A percentile compares a stretch with the other conserved stretches of the same genome.
These are phyloP conservation scores for Candida vaughaniae DNA, from an alignment of 805 yeast species.

Conservation along the genomic window DNA sequence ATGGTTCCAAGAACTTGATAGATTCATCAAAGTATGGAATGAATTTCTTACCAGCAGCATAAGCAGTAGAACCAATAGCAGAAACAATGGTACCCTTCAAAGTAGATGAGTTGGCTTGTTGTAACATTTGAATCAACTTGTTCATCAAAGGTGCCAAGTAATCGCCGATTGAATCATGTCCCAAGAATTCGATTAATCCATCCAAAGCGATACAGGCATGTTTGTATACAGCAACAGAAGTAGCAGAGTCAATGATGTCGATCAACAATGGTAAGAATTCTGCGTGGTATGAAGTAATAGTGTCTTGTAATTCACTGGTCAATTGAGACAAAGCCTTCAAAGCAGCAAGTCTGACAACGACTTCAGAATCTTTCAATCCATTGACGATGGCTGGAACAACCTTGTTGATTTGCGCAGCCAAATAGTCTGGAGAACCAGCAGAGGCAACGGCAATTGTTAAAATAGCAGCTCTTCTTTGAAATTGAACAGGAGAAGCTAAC, in stretches of 20 bases:
- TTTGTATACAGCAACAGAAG: slow-evolving; percentile 79
- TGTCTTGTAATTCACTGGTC: slow-evolving; percentile 81
- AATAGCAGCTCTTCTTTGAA: slow-evolving; percentile 84
- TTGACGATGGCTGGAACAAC: slow-evolving; percentile 68
- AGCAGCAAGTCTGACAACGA: slow-evolving; percentile 82
- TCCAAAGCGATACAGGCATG: slow-evolving; percentile 90
- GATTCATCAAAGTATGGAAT: slow-evolving; percentile 83
- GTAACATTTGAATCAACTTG: slow-evolving; percentile 81
- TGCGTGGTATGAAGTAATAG: slow-evolving; percentile 81
- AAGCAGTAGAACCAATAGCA: slow-evolving; percentile 96
- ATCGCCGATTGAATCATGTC: slow-evolving; percentile 75
- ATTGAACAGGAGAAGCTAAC: slow-evolving; percentile 58
- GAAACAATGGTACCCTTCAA: slow-evolving; percentile 81
- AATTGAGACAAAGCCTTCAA: slow-evolving; percentile 75
- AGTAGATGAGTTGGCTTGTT: slow-evolving; percentile 69
- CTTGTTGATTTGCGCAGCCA: slow-evolving; percentile 70
- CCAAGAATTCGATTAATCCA: slow-evolving; percentile 87
- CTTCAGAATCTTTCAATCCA: slow-evolving; percentile 75
- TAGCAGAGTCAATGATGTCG: slow-evolving; percentile 80
- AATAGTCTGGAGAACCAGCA: slow-evolving; percentile 92
- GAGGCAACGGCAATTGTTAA: slow-evolving; percentile 79
- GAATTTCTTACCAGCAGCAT: slow-evolving; percentile 87
- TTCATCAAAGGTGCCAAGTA: slow-evolving; percentile 90
- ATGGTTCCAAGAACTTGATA: slow-evolving; percentile 78
- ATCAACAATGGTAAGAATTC: slow-evolving; percentile 82